Evolutionary conservation across 2,329 filamentous ascomycete genomes (phyloP).

Genomic region (Metarhizium brunneum): DNA sequence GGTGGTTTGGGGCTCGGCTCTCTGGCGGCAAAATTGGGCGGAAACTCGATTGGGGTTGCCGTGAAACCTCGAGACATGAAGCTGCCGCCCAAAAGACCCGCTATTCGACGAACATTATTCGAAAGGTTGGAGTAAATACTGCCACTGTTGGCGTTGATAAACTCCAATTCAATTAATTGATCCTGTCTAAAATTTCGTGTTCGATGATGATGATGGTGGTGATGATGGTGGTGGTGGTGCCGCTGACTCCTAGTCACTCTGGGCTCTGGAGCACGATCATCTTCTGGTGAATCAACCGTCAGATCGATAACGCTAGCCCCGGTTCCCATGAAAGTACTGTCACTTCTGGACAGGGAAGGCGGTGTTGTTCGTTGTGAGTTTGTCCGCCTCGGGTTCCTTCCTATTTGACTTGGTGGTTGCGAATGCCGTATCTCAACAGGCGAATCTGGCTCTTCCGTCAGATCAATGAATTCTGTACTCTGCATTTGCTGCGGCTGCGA

Average conservation of each 20-base stretch:
- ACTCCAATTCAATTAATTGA: constrained; percentile 17
- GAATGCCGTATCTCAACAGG: constrained; percentile 26
- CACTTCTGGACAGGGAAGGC: constrained; percentile 33
- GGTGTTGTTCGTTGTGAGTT: constrained; percentile 30
- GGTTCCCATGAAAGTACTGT: constrained; percentile 30
- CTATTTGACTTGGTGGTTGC: constrained; percentile 11
- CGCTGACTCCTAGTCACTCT: constrained; percentile 2
- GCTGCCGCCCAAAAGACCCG: constrained; percentile 15
- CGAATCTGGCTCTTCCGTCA: constrained; percentile 42
- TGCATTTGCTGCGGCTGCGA: constrained; percentile 4
- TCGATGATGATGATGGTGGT: constrained; percentile 8
- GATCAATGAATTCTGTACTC: constrained; percentile 32
- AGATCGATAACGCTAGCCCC: constrained; percentile 39
- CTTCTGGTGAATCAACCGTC: constrained; percentile 35
- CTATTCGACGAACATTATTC: constrained; percentile 16
- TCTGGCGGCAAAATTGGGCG: constrained; percentile 21
- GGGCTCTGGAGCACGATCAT: constrained; percentile 15
- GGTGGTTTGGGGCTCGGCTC: constrained; percentile 31
- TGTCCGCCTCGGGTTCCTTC: constrained; percentile 31
- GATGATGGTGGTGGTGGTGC: constrained; percentile 9
- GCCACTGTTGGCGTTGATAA: constrained; percentile 12
- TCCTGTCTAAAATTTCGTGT: constrained; percentile 9
- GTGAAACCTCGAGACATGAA: constrained; percentile 12
- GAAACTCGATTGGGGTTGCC: constrained; percentile 11
- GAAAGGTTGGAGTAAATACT: constrained; percentile 11